Evolutionary conservation across 352 stramenopile species (phyloP).

Genomic region (Elongisporangium anandrum): DNA sequence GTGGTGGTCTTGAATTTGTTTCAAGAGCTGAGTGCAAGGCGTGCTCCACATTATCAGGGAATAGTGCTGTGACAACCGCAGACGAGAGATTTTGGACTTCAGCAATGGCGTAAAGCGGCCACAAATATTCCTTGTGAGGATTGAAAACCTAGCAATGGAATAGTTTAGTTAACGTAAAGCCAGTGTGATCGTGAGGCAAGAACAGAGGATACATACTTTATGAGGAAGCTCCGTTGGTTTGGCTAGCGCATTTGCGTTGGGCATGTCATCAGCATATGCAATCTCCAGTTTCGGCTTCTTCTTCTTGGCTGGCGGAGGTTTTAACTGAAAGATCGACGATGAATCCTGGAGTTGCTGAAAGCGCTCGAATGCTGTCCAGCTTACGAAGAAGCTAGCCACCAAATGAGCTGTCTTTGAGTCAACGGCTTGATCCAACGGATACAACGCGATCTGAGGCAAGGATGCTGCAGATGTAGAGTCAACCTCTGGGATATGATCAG

Average conservation of each 20-base stretch:
- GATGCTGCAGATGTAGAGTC: background rate
- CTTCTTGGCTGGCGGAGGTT: slow-evolving; percentile 6
- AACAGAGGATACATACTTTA: slow-evolving; percentile 13
- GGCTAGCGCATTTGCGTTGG: background rate
- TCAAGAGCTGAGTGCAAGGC: slow-evolving; percentile 4
- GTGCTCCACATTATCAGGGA: slow-evolving; percentile 14
- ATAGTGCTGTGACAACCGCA: slow-evolving; percentile 26
- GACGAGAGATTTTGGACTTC: slow-evolving; percentile 17
- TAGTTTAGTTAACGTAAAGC: slow-evolving; percentile 3
- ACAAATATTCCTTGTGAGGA: slow-evolving; percentile 37
- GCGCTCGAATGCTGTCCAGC: slow-evolving; percentile 43
- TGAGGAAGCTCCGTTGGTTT: slow-evolving; percentile 9
- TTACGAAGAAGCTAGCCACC: slow-evolving; percentile 32
- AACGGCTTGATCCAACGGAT: background rate
- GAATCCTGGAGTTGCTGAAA: slow-evolving; percentile 53
- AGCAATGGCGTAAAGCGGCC: slow-evolving; percentile 41
- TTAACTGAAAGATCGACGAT: slow-evolving; percentile 22
- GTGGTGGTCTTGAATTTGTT: background rate
- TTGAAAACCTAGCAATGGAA: slow-evolving; percentile 31
- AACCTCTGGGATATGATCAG: slow-evolving; percentile 12
- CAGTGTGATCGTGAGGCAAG: no score
- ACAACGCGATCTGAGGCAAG: background rate
- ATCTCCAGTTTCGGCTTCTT: slow-evolving; percentile 3
- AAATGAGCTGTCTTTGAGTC: background rate
- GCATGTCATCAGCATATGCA: no score